Conservation (phyloP, 1,284 basidiomycete species). For the Cryptococcus wingfieldii region DNA sequence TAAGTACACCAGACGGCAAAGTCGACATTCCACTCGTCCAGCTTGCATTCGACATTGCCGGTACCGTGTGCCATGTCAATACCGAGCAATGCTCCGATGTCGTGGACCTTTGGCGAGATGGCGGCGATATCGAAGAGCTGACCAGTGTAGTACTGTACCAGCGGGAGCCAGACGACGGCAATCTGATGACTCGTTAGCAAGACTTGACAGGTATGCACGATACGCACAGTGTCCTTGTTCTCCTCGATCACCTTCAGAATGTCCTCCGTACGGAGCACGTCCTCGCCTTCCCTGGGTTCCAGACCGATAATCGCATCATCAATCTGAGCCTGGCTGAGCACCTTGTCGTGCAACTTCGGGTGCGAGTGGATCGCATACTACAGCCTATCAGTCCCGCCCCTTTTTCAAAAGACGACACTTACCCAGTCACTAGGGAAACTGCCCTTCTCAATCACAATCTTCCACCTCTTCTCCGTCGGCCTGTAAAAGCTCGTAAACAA, state of each 20-base stretch:
- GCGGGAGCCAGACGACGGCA: constrained; percentile 82
- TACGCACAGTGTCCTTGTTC: constrained; percentile 56
- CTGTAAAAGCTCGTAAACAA: constrained; percentile 93
- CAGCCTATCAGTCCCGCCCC: neutral
- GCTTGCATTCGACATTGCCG: constrained; percentile 82
- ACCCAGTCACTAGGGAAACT: constrained; percentile 96
- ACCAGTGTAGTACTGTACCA: constrained; percentile 97
- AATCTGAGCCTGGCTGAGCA: constrained; percentile 61
- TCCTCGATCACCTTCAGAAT: constrained; percentile 72
- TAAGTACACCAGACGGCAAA: constrained; percentile 98
- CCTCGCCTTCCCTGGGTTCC: constrained; percentile 74
- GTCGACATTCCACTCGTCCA: constrained; percentile 93
- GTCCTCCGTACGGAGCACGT: constrained; percentile 82
- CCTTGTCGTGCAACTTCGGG: constrained; percentile 63
- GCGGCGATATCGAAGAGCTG: constrained; percentile 83
- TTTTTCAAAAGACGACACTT: constrained; percentile 30
- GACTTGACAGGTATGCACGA: no score
- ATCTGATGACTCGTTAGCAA: constrained; percentile 52
- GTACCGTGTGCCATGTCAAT: constrained; percentile 95
- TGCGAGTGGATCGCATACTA: constrained; percentile 95
- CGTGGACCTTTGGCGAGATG: constrained; percentile 79
- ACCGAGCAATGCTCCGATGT: constrained; percentile 76
- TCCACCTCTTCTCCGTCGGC: constrained; percentile 73
- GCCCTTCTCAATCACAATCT: constrained; percentile 90
- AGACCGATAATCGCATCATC: constrained; percentile 68